A percentile compares a stretch with the other conserved stretches of the same genome.
Evolutionary conservation across 306 rosid genomes (phyloP).

Genomic region (Chamaecrista fasciculata): DNA sequence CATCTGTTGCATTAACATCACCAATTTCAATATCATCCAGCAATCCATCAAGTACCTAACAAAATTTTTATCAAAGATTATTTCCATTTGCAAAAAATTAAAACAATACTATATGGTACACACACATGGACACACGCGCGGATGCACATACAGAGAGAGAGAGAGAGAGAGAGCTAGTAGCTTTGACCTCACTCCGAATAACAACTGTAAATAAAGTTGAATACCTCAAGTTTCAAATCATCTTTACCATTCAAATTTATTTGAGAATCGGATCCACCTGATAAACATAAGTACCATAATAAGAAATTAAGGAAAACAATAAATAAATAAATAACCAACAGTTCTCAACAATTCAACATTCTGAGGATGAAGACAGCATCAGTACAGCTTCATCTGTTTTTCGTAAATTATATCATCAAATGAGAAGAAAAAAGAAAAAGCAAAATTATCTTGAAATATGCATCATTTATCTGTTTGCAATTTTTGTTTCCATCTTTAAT

Average conservation of each 20-base stretch:
- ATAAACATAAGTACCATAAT: constrained; percentile 28
- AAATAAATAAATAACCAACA: constrained; percentile 1
- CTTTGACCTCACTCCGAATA: constrained; percentile 23
- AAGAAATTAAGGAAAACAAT: constrained; percentile 16
- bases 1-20: constrained; percentile 60
- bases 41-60: constrained; percentile 84
- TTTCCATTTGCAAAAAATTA: not conserved
- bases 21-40: constrained; percentile 78
- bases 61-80: constrained; percentile 15
- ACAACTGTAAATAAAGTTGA: constrained; percentile 36
- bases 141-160: not conserved
- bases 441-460: constrained; percentile 23
- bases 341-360: not conserved
- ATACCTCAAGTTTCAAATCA: constrained; percentile 75
- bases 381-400: constrained; percentile 2
- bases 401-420: constrained; percentile 1
- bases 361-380: constrained; percentile 16
- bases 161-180: constrained; percentile 13
- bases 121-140: no score
- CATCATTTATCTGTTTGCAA: constrained; percentile 20
- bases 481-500: not conserved
- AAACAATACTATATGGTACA: no score
- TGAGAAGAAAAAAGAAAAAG: no score
- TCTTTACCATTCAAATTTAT: constrained; percentile 53
- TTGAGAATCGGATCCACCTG: constrained; percentile 67